Percentiles rank a stretch among this genome's conserved stretches.
These are phyloP conservation scores for Amanita rimosa DNA, from an alignment of 768 basidiomycete genomes.

Conservation along the genomic window DNA sequence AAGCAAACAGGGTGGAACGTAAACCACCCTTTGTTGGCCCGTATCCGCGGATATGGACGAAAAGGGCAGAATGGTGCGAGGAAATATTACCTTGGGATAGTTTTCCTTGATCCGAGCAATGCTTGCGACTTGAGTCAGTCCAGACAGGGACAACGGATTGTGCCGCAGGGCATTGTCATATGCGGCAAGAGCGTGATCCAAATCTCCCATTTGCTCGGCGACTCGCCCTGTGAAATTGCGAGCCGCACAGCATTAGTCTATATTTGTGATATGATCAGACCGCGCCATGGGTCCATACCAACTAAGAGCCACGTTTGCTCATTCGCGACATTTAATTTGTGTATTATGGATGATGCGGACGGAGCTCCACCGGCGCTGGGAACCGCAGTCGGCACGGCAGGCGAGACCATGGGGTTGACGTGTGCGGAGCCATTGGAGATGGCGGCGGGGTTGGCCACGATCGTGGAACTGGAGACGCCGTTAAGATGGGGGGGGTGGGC, in stretches of 20 bases:
- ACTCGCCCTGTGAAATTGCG: constrained; percentile 60
- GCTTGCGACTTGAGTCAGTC: constrained; percentile 88
- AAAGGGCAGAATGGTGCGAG: constrained; percentile 9
- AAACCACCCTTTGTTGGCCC: constrained; percentile 16
- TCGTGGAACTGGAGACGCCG: constrained; percentile 23
- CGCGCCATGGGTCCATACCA: constrained; percentile 40
- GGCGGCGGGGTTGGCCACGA: constrained; percentile 33
- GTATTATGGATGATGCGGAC: constrained; percentile 36
- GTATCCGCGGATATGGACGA: constrained; percentile 28
- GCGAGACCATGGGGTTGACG: constrained; percentile 32
- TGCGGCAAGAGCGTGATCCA: constrained; percentile 83
- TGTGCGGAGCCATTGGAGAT: constrained; percentile 32
- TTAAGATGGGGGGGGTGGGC: constrained; percentile 41
- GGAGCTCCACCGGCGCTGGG: constrained; percentile 20
- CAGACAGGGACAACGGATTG: constrained; percentile 84
- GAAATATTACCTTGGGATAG: constrained; percentile 73
- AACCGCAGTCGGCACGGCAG: constrained; percentile 26
- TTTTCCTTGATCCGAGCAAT: constrained; percentile 98
- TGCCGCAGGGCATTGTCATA: constrained; percentile 95
- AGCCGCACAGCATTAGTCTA: constrained; percentile 9
- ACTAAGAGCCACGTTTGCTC: constrained; percentile 95
- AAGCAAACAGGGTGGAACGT: constrained; percentile 18
- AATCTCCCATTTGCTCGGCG: constrained; percentile 91
- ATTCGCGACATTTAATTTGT: constrained; percentile 77
- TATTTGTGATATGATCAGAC: constrained; percentile 8